Evolutionary conservation across 1,139 yeast species (phyloP), one percentile per base, ranked within the genome.

Genomic region (Yamadazyma mexicana): DNA sequence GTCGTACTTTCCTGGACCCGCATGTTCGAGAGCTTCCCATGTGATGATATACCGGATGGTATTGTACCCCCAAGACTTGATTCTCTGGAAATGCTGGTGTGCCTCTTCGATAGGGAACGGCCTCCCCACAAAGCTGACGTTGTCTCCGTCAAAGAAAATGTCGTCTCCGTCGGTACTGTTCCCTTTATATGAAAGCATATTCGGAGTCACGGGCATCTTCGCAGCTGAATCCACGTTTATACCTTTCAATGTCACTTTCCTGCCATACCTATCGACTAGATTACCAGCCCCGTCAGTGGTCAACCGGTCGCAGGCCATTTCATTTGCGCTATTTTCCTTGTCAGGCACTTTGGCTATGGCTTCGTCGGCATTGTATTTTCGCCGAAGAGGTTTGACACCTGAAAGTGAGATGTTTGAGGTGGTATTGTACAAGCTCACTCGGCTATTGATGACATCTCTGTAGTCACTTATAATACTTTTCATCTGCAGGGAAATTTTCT

Each of bases 21-120:
- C 69, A 52, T 91, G 97, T 58, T 91, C 97, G 8, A 91, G 54
- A 0, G 97, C 94, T 57, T 91, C 98, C 97, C 97, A 91, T 0
- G 95, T 85, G 33, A 87, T 68, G 14, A 89, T 69, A 55, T 83
- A 86, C 42, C 97, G 64, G 17, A 89, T 75, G 8, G 85, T 75
- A 56, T 89, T 89, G 59, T 75, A 87, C 1, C 97, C 97, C 79
- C 94, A 78, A 10, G 83, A 73, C 56, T 83, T 85, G 52, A 89
- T 77, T 42, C 95, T 64, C 20, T 61, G 66, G 35, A 89, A 68
- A 59, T 89, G 97, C 40, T 55, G 66, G 37, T 70, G 79, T 0
- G 94, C 92, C 18, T 87, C 92, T 10, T 73, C 79, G 18, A 88
- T 52, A 0, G 89, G 82, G 54, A 87, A 83, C 0, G 96, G 96